Base-by-base conservation (phyloP, 371 early-diverging fungal genomes). In the Lichtheimia corymbifera region DNA sequence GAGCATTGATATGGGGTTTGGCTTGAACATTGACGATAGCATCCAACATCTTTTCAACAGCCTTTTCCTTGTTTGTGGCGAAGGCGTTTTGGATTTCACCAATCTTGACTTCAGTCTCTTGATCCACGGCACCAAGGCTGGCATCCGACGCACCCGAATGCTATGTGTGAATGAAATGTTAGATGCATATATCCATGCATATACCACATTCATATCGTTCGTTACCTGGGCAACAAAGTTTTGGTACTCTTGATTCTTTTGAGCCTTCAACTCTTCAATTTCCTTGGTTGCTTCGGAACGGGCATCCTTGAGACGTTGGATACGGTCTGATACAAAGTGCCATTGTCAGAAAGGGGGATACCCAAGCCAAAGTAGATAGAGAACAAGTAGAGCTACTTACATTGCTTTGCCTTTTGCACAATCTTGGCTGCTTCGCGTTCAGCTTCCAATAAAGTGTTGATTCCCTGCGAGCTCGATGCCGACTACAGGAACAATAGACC, bases 231-330 rank as follows among this genome's bases (percentile, higher is more conserved):
- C 82, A 65, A 96, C 93, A 70, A 89, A 93, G 64, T 76, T 75
- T 66, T 84, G 84, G 55, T 93, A 93, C 77, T 96, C 95, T 17
- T 74, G 70, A 62, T 89, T 85, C 85, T 96, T 96, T 72, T 85
- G 83, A 40, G 84, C 83, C 82, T 95, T 95, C 55, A 97, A 80
- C 28, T 80, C 83, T 50, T 93, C 91, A 61, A 97, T 95, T 63
- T 96, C 98, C 79, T 94, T 94, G 59, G 86, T 83, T 18, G 98
- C 98, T 68, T 96, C 96, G 9, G 88, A 82, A 59, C 96, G 91
- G 41, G 98, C 98, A 74, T 93, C 97, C 85, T 96, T 95, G 53
- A 97, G 82, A 50, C 95, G 83, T 76, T 94, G 89, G 55, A 91
- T 87, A 63, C 98, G 93, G 78, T 96, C 98, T 96, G 68, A 35